These are phyloP conservation scores for Malbranchea zuffiana DNA, from an alignment of 2,329 filamentous ascomycete genomes.

Conservation along the genomic window DNA sequence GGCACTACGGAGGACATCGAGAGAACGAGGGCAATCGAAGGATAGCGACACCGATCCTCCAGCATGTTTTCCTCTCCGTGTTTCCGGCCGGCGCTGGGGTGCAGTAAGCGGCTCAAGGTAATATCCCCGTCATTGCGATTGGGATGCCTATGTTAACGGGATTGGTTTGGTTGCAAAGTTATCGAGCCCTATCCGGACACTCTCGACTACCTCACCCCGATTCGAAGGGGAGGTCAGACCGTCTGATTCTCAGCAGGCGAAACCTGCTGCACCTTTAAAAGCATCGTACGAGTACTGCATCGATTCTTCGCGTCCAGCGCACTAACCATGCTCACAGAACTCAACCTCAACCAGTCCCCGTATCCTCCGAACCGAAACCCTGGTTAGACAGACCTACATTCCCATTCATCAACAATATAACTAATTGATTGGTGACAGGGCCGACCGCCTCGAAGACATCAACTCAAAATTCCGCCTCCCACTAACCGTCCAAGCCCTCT, in stretches of 20 bases:
- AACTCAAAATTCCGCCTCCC: slow-evolving; percentile 49
- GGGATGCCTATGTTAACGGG: background rate
- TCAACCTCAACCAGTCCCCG: too few relatives aligned
- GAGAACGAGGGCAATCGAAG: background rate
- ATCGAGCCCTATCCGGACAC: slow-evolving; percentile 8
- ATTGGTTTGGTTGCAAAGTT: slow-evolving; percentile 1
- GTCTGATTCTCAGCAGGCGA: background rate
- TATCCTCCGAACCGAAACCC: too few relatives aligned
- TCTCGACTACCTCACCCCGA: slow-evolving; percentile 4
- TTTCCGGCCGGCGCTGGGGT: slow-evolving; percentile 11
- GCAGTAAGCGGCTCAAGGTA: slow-evolving; percentile 13
- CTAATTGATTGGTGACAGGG: too few relatives aligned
- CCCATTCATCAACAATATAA: too few relatives aligned
- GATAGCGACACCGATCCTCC: too few relatives aligned
- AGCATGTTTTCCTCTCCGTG: slow-evolving; percentile 14
- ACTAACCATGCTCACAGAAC: too few relatives aligned
- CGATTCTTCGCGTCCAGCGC: too few relatives aligned
- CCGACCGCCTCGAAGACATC: slow-evolving; percentile 27
- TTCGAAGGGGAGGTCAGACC: slow-evolving; percentile 1
- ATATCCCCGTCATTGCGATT: background rate
- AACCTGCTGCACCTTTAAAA: too few relatives aligned
- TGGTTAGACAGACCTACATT: too few relatives aligned
- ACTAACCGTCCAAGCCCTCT: slow-evolving; percentile 71
- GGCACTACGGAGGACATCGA: background rate
- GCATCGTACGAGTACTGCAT: too few relatives aligned